Evolutionary conservation across 2,329 filamentous ascomycete genomes (phyloP).

Genomic region (Fusarium sp.): DNA sequence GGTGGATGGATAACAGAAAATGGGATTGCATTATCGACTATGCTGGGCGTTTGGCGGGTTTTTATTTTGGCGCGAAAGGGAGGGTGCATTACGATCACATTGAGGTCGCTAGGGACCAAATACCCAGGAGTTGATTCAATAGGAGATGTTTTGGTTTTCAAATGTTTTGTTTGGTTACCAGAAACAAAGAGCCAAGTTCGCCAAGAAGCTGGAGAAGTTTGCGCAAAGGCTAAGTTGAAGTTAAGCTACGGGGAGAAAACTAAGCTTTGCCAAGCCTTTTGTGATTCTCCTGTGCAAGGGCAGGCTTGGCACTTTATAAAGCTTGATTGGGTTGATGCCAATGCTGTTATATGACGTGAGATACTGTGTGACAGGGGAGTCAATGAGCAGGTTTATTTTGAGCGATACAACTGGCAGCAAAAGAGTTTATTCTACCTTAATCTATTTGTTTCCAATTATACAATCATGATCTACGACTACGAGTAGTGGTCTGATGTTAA

Average conservation of each 20-base stretch:
- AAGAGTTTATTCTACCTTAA: not conserved
- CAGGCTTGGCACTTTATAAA: conserved; percentile 41
- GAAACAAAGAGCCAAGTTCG: conserved; percentile 9
- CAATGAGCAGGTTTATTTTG: not conserved
- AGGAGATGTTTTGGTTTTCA: not conserved
- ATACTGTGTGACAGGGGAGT: not conserved
- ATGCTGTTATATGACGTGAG: conserved; percentile 23
- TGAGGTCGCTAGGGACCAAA: conserved; percentile 39
- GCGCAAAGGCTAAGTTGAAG: conserved; percentile 29
- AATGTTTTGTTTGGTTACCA: not conserved
- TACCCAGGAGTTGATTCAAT: conserved; percentile 42
- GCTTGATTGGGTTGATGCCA: conserved; percentile 30
- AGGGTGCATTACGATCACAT: conserved; percentile 27
- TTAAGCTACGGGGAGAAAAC: conserved; percentile 22
- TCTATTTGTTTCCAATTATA: not conserved
- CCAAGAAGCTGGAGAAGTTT: conserved; percentile 38
- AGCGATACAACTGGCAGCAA: not conserved
- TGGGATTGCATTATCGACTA: conserved; percentile 21
- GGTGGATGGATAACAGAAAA: conserved; percentile 14
- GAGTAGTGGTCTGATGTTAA: too few species aligned
- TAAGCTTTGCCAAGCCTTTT: conserved; percentile 49
- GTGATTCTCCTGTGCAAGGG: conserved; percentile 20
- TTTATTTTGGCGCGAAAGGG: conserved; percentile 20
- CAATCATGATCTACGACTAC: not conserved
- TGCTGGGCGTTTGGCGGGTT: conserved; percentile 31